phyloP scores from a whole-genome alignment of 75 land plant genomes.

The Isoetes taiwanensis region DNA sequence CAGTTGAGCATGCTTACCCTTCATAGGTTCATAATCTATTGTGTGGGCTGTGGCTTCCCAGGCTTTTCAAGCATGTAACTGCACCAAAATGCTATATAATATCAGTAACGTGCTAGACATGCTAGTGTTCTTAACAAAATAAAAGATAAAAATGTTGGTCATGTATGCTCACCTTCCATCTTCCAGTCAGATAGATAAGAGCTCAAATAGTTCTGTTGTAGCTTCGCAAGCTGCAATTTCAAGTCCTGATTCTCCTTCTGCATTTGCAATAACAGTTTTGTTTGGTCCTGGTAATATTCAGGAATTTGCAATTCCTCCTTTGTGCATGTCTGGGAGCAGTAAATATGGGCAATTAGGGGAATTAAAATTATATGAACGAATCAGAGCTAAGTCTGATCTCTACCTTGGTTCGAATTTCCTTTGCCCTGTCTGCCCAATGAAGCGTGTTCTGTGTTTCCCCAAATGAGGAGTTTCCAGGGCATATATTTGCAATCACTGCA shows the following conservation, averaged over 20 bases:
- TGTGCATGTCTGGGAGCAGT: conserved; percentile 1
- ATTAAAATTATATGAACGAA: too few relatives aligned
- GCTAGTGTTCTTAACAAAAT: neutral
- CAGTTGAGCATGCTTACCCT: conserved; percentile 12
- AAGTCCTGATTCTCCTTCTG: conserved; percentile 76
- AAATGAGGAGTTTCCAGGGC: neutral
- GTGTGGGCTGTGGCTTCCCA: conserved; percentile 29
- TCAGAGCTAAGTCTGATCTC: too few relatives aligned
- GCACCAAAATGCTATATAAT: neutral
- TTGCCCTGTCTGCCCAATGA: conserved; percentile 7
- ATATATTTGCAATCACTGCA: neutral
- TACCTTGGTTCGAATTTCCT: conserved; percentile 2
- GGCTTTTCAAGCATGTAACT: conserved; percentile 22
- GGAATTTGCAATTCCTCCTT: conserved; percentile 29
- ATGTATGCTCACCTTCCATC: conserved; percentile 21
- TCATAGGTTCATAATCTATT: conserved; percentile 19
- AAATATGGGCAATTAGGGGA: too few relatives aligned
- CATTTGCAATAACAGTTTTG: conserved; percentile 61
- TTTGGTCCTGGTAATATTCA: conserved; percentile 49
- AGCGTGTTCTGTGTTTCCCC: conserved; percentile 4
- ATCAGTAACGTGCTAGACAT: neutral
- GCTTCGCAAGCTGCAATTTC: conserved; percentile 51
- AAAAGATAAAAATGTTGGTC: neutral
- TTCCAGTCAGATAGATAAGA: too few relatives aligned
- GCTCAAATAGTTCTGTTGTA: conserved; percentile 75